Base-by-base conservation (phyloP, 345 rosid genomes). In the Physaria fendleri region DNA sequence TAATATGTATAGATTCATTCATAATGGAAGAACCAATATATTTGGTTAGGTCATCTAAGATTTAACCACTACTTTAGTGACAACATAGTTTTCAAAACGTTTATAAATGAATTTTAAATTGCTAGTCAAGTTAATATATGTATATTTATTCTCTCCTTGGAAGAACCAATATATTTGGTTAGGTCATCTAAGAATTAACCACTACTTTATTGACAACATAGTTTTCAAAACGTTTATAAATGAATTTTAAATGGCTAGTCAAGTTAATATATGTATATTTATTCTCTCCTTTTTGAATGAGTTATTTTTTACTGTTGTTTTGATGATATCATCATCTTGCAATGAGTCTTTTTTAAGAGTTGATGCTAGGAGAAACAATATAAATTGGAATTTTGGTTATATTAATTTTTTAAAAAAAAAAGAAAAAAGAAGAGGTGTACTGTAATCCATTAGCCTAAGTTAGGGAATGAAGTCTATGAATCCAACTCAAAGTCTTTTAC, bases 401-500 rank as follows among this genome's bases (percentile, higher is more conserved):
- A 29, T 11, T n/a, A n/a, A 6, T 16, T 2, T 6, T n/a, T n/a
- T n/a, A n/a, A n/a, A n/a, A n/a, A n/a, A n/a, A n/a, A n/a, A n/a
- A n/a, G 8, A 14, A 45, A 18, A 45, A 59, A 24, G 5, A 50
- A 56, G 47, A 70, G 64, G 74, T 70, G 69, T n/a, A n/a, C n/a
- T n/a, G n/a, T 70, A 64, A 63, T 56, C 65, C 74, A 70, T 63
- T 70, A 56, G 58, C 74, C 74, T 7, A 50, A 63, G 74, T 25
- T 63, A 27, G 62, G 69, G 74, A 70, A 70, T 70, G 74, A 69
- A 63, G 59, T 70, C 74, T 59, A 70, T 70, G 69, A 70, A 70
- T 61, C 74, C 74, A 63, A 40, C 65, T 69, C 50, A 17, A 45
- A 16, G 16, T 37, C 12, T 1, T 61, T 54, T 54, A n/a, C n/a